Percentiles rank a stretch among this genome's conserved stretches.
Conservation (phyloP, 345 rosid genomes). For the Geranium rotundifolium region DNA sequence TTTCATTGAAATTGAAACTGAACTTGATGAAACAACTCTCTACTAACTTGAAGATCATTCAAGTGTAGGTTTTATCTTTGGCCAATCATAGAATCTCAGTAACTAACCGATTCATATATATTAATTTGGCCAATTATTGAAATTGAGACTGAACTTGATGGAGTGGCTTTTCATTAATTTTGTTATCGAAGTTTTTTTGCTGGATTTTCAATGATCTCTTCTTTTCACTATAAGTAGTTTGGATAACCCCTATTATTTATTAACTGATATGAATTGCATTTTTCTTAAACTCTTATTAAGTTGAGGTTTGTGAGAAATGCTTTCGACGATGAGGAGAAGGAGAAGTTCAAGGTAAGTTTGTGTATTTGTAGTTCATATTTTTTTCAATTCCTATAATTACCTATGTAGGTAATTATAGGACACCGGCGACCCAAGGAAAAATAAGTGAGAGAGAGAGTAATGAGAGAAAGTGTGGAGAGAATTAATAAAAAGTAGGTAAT, state of each 20-base stretch:
- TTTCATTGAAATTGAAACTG: neutral
- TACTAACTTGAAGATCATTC: too few relatives aligned
- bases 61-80: too few relatives aligned
- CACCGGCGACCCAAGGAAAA: too few relatives aligned
- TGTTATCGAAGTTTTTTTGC: too few relatives aligned
- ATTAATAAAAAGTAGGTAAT: too few relatives aligned
- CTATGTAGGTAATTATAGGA: too few relatives aligned
- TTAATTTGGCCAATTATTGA: too few relatives aligned
- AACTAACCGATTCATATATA: neutral
- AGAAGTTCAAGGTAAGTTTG: constrained; percentile 48
- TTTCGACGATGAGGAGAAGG: constrained; percentile 49
- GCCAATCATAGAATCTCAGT: neutral
- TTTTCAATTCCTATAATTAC: too few relatives aligned
- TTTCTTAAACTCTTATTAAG: constrained; percentile 66
- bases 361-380: neutral
- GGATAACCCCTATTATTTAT: neutral
- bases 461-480: too few relatives aligned
- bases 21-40: neutral
- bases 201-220: neutral
- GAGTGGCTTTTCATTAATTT: neutral
- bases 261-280: neutral
- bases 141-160: neutral
- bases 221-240: neutral
- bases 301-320: constrained; percentile 69
- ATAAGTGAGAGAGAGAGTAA: too few relatives aligned